Conservation (phyloP, 2,329 filamentous ascomycete genomes). For the Metarhizium rileyi region DNA sequence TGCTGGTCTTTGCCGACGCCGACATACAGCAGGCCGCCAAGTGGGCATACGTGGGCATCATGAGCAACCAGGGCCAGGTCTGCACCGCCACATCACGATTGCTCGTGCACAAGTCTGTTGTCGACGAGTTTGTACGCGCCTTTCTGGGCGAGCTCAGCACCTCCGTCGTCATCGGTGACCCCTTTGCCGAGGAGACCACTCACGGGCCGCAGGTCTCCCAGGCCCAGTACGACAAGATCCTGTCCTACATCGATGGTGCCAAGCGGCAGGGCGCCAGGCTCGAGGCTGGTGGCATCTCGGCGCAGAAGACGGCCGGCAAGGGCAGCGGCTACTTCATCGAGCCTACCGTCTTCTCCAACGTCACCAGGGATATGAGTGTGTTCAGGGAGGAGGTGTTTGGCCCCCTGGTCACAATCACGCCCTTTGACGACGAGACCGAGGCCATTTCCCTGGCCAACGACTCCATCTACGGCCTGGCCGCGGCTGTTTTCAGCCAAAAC, state of each 20-base stretch:
- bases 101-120: constrained; percentile 50
- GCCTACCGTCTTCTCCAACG: constrained; percentile 35
- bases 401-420: constrained; percentile 31
- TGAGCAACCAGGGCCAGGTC: constrained; percentile 54
- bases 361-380: constrained; percentile 31
- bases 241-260: constrained; percentile 59
- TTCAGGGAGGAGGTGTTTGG: constrained; percentile 39
- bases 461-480: constrained; percentile 51
- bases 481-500: constrained; percentile 52
- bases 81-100: constrained; percentile 57
- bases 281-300: constrained; percentile 49
- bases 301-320: constrained; percentile 19
- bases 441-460: constrained; percentile 36
- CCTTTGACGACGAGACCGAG: constrained; percentile 33
- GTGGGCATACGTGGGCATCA: constrained; percentile 38
- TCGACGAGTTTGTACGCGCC: constrained; percentile 51
- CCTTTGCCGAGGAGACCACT: constrained; percentile 58
- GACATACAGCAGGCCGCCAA: constrained; percentile 61
- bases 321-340: constrained; percentile 37
- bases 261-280: constrained; percentile 63
- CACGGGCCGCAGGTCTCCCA: constrained; percentile 69
- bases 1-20: constrained; percentile 56
- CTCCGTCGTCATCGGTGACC: constrained; percentile 58
- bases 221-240: constrained; percentile 58
- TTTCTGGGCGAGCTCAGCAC: constrained; percentile 52